These are phyloP conservation scores for Kwoniella newhampshirensis DNA, from an alignment of 768 basidiomycete genomes.

Conservation along the genomic window DNA sequence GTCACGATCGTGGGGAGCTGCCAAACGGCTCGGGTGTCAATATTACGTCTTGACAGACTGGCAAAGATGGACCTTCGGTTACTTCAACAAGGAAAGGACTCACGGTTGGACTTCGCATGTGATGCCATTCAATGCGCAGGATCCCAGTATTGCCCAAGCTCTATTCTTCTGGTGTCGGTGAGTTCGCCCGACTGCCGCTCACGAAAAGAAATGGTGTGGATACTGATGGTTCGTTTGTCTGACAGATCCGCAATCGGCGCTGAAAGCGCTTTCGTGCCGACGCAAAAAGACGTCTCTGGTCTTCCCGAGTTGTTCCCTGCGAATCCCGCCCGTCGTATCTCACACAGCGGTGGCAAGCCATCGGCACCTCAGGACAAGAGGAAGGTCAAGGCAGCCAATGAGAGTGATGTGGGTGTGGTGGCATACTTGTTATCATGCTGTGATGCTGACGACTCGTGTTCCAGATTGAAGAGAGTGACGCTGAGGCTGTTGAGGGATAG, in stretches of 20 bases:
- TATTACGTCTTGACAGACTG: slow-evolving; percentile 54
- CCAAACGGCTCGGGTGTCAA: slow-evolving; percentile 43
- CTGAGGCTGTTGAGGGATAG: slow-evolving; percentile 25
- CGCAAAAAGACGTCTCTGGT: slow-evolving; percentile 29
- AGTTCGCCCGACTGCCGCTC: slow-evolving; percentile 1
- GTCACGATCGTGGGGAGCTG: slow-evolving; percentile 49
- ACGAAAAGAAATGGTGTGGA: not conserved
- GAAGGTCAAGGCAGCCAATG: slow-evolving; percentile 41
- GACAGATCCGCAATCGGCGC: slow-evolving; percentile 39
- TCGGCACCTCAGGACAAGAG: slow-evolving; percentile 11
- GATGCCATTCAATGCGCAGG: slow-evolving; percentile 25
- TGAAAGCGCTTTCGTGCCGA: slow-evolving; percentile 28
- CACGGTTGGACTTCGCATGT: slow-evolving; percentile 42
- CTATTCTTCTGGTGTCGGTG: slow-evolving; percentile 51
- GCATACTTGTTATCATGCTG: not conserved
- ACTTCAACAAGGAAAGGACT: slow-evolving; percentile 41
- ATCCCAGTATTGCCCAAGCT: slow-evolving; percentile 45
- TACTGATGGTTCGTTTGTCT: not conserved
- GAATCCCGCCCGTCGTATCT: slow-evolving; percentile 46
- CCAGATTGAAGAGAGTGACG: slow-evolving; percentile 49
- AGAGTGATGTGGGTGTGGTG: slow-evolving; percentile 47
- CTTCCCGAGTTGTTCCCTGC: slow-evolving; percentile 42
- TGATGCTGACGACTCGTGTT: not conserved
- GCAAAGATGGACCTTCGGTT: slow-evolving; percentile 53
- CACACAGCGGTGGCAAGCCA: slow-evolving; percentile 19